Evolutionary conservation across 2,329 filamentous ascomycete genomes (phyloP), one percentile per base, ranked within the genome.

Genomic region (Dendrostoma leiphaemia): DNA sequence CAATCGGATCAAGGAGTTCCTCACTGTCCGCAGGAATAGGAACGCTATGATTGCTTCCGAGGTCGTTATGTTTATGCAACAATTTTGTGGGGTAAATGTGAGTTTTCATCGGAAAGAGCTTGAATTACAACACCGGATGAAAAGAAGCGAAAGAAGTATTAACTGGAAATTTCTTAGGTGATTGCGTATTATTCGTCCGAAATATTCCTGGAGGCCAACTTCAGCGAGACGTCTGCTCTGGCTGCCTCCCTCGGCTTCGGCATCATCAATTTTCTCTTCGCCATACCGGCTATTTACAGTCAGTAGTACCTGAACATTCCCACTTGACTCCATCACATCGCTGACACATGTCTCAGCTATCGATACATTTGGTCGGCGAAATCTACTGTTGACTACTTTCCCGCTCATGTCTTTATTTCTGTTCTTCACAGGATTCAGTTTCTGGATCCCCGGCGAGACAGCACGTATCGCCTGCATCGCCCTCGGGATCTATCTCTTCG

Each of bases 41-140:
- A 80, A 83, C 51, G 83, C 81, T 2, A 75, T 83, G 69, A 61
- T 83, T 15, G 83, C 82, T 2, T 83, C 80, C 1, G 74, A 84
- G 62, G 77, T 85, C 38, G 81, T 85, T 56, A 87, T 87, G 83
- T 86, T 85, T 58, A 80, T 85, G 77, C 84, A 88, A 62, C 55
- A 56, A 6, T 62, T 69, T 60, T 80, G 74, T 53, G 70, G 70
- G 44, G 67, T 74, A 45, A 82, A 82, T 46, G 60, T 61, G n/a
- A n/a, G n/a, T n/a, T n/a, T n/a, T n/a, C n/a, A n/a, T n/a, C n/a
- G n/a, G n/a, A n/a, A n/a, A n/a, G n/a, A n/a, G n/a, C n/a, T n/a
- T n/a, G n/a, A n/a, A n/a, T n/a, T n/a, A n/a, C n/a, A n/a, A n/a
- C n/a, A n/a, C n/a, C n/a, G n/a, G n/a, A n/a, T n/a, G n/a, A n/a